phyloP scores from a whole-genome alignment of 2,329 filamentous ascomycete species.

The Beauveria pseudobassiana region DNA sequence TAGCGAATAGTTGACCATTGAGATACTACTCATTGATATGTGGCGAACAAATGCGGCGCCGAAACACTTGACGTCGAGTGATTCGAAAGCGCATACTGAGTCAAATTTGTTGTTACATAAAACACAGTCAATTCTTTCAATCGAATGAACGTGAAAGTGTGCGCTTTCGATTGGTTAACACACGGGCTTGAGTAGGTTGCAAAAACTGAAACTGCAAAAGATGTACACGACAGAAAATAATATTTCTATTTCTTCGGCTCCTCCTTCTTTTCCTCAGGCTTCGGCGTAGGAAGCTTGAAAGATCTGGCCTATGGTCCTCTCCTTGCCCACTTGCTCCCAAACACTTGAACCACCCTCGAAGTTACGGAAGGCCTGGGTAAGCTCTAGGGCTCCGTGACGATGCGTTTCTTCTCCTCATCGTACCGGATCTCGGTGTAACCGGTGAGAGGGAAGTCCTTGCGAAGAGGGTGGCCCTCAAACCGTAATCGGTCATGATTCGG shows the following conservation, averaged over 20 bases:
- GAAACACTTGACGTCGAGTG: not conserved
- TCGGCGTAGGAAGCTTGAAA: constrained; percentile 92
- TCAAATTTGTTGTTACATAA: not conserved
- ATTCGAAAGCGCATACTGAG: too few species aligned
- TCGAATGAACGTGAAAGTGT: not conserved
- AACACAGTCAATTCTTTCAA: not conserved
- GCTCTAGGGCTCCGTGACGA: constrained; percentile 96
- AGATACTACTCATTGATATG: constrained; percentile 6
- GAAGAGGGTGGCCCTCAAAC: constrained; percentile 91
- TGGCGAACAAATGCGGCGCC: not conserved
- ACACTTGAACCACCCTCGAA: constrained; percentile 81
- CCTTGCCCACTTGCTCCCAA: constrained; percentile 60
- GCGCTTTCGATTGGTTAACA: not conserved
- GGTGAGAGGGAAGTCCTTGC: constrained; percentile 96
- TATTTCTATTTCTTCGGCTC: constrained; percentile 78
- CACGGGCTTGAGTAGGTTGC: not conserved
- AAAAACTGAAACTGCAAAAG: constrained; percentile 16
- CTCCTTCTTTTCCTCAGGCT: constrained; percentile 87
- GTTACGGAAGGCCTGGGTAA: constrained; percentile 97
- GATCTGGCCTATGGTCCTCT: constrained; percentile 67
- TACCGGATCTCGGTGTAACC: constrained; percentile 98
- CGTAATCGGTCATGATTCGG: constrained; percentile 98
- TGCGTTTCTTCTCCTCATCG: constrained; percentile 99
- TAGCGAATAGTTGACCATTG: constrained; percentile 2
- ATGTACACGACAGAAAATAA: constrained; percentile 24